A percentile compares a stretch with the other conserved stretches of the same genome.
phyloP scores from a whole-genome alignment of 176 grass and related monocot genomes.

The Canna indica region DNA sequence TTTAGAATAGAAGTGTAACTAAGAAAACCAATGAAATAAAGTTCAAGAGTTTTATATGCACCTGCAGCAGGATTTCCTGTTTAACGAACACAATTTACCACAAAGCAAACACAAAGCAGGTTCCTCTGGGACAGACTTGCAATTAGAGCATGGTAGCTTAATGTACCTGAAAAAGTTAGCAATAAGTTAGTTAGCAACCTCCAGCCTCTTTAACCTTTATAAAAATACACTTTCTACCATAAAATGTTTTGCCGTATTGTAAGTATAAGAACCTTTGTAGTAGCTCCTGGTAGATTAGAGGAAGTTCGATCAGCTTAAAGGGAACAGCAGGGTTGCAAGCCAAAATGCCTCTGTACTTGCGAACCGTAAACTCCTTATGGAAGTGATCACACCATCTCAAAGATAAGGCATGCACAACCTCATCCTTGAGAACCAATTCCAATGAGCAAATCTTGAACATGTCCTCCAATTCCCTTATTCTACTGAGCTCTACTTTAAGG shows the following conservation, averaged over 20 bases:
- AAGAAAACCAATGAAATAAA: slow-evolving; percentile 10
- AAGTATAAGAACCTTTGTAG: slow-evolving; percentile 37
- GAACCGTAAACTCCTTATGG: slow-evolving; percentile 46
- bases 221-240: slow-evolving; percentile 22
- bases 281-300: slow-evolving; percentile 81
- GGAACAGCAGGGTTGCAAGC: slow-evolving; percentile 61
- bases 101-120: slow-evolving; percentile 91
- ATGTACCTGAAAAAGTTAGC: slow-evolving; percentile 56
- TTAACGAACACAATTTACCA: slow-evolving; percentile 76
- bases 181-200: no score
- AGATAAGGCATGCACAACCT: slow-evolving; percentile 43
- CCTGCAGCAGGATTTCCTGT: slow-evolving; percentile 92
- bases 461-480: slow-evolving; percentile 65
- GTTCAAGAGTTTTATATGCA: slow-evolving; percentile 15
- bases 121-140: slow-evolving; percentile 70
- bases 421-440: slow-evolving; percentile 66
- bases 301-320: slow-evolving; percentile 89
- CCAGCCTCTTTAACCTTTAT: no score
- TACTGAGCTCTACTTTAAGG: slow-evolving; percentile 46
- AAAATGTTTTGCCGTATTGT: neutral
- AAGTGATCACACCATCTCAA: slow-evolving; percentile 93
- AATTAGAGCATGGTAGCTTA: slow-evolving; percentile 72
- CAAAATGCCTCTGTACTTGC: slow-evolving; percentile 39
- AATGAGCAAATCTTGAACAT: slow-evolving; percentile 65
- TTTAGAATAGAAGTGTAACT: slow-evolving; percentile 2